Base-by-base conservation (phyloP, 768 basidiomycete genomes). In the Auriscalpium vulgare region DNA sequence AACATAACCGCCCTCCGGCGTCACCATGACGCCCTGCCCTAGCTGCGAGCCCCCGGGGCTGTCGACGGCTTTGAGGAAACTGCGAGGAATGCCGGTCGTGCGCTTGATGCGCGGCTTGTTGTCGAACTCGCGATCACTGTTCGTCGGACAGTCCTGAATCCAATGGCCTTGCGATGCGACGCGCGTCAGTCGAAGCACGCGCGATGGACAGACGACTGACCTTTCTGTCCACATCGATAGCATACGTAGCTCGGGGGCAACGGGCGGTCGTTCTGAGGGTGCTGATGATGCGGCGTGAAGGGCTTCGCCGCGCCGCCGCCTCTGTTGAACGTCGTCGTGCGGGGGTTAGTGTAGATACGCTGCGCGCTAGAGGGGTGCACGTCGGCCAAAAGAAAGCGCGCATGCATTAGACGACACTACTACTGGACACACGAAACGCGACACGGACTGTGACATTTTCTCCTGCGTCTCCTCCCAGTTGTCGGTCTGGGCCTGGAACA, bases 401-500 rank as follows among this genome's bases (percentile, higher is more conserved):
- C 72, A 77, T 84, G 81, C 79, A 88, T 89, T 84, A 88, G 87
- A 88, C 62, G 71, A 65, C 64, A 43, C 79, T 86, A 87, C 83
- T 84, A 86, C 80, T 74, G 71, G 72, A 66, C 69, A 81, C 72
- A 79, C 76, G 74, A 78, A 70, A 68, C 79, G 77, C 75, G 74
- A 83, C 77, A 94, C 95, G 78, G 78, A 99, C 97, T 92, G 87
- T 69, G 94, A 88, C 95, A 99, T 97, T 81, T 95, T 93, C 80
- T 97, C 94, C 76, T 97, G 93, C 67, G 94, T 88, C 81, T 95
- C 90, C 77, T 97, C 89, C 97, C 95, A 99, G 72, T 94, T 91
- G 61, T 90, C 85, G 43, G 85, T 85, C 72, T 93, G 90, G 58
- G 89, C 89, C 71, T 91, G 87, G 71, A 98, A 95, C 91, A 99